Evolutionary conservation across 768 basidiomycete genomes (phyloP).

Genomic region (Auricularia cornea): DNA sequence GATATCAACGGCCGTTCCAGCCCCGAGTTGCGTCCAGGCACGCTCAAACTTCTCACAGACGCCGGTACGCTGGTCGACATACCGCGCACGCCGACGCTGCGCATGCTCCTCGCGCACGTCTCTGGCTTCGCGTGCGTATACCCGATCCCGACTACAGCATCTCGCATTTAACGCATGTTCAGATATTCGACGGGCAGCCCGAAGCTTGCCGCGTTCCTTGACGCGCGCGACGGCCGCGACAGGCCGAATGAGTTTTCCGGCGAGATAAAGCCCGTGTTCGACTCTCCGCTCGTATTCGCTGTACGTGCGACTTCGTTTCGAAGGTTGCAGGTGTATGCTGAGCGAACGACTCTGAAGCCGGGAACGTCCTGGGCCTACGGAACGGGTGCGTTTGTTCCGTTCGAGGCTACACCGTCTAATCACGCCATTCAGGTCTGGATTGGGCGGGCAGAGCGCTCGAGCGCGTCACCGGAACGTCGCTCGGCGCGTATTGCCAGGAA

Average conservation of each 20-base stretch:
- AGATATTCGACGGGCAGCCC: neutral
- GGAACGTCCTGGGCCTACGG: neutral
- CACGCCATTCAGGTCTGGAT: neutral
- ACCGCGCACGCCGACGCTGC: neutral
- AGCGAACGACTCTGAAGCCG: neutral
- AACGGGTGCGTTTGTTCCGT: neutral
- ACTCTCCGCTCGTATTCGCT: neutral
- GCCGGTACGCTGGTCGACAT: neutral
- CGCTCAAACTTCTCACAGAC: neutral
- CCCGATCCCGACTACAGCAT: no score
- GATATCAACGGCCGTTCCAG: neutral
- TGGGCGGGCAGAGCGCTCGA: neutral
- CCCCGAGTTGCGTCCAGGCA: neutral
- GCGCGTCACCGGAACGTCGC: neutral
- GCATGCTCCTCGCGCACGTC: neutral
- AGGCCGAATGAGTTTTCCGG: neutral
- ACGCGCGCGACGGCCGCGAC: neutral
- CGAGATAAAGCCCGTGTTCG: neutral
- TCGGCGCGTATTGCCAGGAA: neutral
- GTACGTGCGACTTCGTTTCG: neutral
- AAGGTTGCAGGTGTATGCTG: no score
- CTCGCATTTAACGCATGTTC: no score
- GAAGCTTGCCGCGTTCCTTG: neutral
- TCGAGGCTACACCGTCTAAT: neutral
- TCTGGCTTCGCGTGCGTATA: neutral